Evolutionary conservation across 441 rosid species (phyloP), one percentile per base, ranked within the genome.

Genomic region (Pelargonium citronellum): DNA sequence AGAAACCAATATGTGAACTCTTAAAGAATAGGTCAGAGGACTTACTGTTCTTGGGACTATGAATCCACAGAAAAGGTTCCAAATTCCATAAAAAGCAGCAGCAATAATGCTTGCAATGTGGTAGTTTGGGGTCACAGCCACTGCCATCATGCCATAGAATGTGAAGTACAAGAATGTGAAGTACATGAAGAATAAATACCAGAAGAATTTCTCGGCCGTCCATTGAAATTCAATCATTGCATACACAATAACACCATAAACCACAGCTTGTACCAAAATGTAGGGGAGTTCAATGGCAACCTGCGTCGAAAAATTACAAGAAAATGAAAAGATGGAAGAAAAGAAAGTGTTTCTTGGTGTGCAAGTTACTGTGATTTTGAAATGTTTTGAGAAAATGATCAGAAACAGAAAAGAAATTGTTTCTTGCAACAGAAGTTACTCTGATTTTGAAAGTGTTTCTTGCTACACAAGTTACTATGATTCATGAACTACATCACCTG

Each of bases 21-120:
- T 30, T 30, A 11, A 6, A 17, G 11, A 20, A 12, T 19, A 17
- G 34, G 13, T 22, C 17, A 2, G 19, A 10, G 67, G 53, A 67
- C 67, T 78, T 80, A 86, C 90, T 9, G 87, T 60, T 9, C 79
- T 80, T 0, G 90, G 90, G 30, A 88, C 1, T 22, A 88, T 34
- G 75, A 88, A 86, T 49, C 93, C 91, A 0, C 91, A 85, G 79
- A 86, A 88, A 15, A 88, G 73, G 73, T 82, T 83, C 93, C 93
- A 88, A 7, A 82, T 24, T 7, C 69, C 51, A 24, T 74, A 79
- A 77, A 86, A 86, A 4, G 78, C 66, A 2, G 83, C 53, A 46
- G 89, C 65, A 66, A 74, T 64, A n/a, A 88, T 78, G 47, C 82
- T 82, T n/a, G 91, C 89, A 69, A 86, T 69, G 67, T 71, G 67